Evolutionary conservation across 805 yeast species (phyloP).

Genomic region (Suhomyces sp.): DNA sequence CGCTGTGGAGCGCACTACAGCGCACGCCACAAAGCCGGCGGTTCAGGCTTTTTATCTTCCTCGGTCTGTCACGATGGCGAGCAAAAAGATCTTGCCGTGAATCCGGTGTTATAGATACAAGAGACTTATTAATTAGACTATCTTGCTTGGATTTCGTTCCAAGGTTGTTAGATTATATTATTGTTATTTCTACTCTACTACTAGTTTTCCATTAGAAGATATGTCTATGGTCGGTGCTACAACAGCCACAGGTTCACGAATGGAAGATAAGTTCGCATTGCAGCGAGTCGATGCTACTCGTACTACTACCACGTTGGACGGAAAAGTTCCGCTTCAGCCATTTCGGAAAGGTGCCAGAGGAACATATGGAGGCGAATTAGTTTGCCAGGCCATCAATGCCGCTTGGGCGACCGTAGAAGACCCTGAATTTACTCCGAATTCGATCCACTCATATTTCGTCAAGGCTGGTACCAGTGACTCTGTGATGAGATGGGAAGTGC

Average conservation of each 20-base stretch:
- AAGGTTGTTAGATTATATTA: too few relatives aligned
- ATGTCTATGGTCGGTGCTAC: neutral
- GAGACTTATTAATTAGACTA: too few relatives aligned
- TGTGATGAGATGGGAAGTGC: constrained; percentile 26
- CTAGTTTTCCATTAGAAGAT: too few relatives aligned
- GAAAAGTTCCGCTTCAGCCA: constrained; percentile 25
- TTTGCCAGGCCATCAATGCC: constrained; percentile 24
- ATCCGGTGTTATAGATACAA: too few relatives aligned
- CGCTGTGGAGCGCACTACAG: too few relatives aligned
- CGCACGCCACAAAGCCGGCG: too few relatives aligned
- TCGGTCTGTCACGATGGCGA: too few relatives aligned
- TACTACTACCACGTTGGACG: constrained; percentile 16
- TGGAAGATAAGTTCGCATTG: constrained; percentile 10
- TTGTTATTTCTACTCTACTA: too few relatives aligned
- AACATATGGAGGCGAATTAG: constrained; percentile 29
- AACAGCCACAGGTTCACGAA: constrained; percentile 3
- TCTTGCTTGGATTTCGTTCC: neutral
- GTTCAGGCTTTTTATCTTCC: too few relatives aligned
- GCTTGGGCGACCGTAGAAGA: constrained; percentile 27
- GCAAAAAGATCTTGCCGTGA: too few relatives aligned
- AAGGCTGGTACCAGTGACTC: constrained; percentile 22
- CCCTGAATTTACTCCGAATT: constrained; percentile 22
- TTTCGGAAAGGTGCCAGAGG: constrained; percentile 22
- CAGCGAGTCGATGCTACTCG: constrained; percentile 7
- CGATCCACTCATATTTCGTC: constrained; percentile 28